Percentiles rank a stretch among this genome's conserved stretches.
Conservation (phyloP, 768 basidiomycete genomes). For the Suillus sp. region DNA sequence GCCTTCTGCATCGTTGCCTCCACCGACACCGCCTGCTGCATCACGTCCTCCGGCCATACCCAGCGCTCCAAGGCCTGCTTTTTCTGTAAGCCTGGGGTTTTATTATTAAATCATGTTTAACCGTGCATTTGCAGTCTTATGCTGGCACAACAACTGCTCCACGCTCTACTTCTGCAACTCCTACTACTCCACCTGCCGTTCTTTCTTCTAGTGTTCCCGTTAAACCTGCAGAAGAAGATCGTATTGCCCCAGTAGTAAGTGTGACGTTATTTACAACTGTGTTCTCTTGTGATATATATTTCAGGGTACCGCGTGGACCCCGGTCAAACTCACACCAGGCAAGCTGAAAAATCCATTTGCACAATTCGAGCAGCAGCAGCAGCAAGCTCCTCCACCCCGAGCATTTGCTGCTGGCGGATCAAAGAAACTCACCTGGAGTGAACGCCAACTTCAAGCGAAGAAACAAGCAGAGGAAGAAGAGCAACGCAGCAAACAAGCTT, state of each 20-base stretch:
- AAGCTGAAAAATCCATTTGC: slow-evolving; percentile 87
- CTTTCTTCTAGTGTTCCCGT: slow-evolving; percentile 51
- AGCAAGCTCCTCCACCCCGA: slow-evolving; percentile 31
- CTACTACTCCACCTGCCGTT: slow-evolving; percentile 40
- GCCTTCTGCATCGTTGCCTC: slow-evolving; percentile 37
- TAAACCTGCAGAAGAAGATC: slow-evolving; percentile 78
- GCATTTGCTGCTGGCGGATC: slow-evolving; percentile 33
- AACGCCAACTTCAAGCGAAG: slow-evolving; percentile 90
- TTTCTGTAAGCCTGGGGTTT: slow-evolving; percentile 35
- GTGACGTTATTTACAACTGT: background rate
- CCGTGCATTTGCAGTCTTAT: slow-evolving; percentile 21
- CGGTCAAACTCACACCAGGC: slow-evolving; percentile 85
- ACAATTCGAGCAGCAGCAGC: slow-evolving; percentile 51
- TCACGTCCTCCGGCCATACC: slow-evolving; percentile 52
- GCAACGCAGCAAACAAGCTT: slow-evolving; percentile 58
- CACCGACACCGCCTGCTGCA: slow-evolving; percentile 47
- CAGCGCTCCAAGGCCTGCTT: slow-evolving; percentile 43
- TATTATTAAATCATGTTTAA: slow-evolving; percentile 12
- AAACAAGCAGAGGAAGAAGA: slow-evolving; percentile 83
- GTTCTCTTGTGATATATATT: background rate
- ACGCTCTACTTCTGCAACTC: slow-evolving; percentile 29
- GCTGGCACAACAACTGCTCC: slow-evolving; percentile 7
- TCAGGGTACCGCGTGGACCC: slow-evolving; percentile 81
- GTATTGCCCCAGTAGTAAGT: slow-evolving; percentile 72
- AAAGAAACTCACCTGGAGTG: slow-evolving; percentile 92